A percentile compares a stretch with the other conserved stretches of the same genome.
phyloP scores from a whole-genome alignment of 2,329 filamentous ascomycete species.

The Arthrobotrys iridis region DNA sequence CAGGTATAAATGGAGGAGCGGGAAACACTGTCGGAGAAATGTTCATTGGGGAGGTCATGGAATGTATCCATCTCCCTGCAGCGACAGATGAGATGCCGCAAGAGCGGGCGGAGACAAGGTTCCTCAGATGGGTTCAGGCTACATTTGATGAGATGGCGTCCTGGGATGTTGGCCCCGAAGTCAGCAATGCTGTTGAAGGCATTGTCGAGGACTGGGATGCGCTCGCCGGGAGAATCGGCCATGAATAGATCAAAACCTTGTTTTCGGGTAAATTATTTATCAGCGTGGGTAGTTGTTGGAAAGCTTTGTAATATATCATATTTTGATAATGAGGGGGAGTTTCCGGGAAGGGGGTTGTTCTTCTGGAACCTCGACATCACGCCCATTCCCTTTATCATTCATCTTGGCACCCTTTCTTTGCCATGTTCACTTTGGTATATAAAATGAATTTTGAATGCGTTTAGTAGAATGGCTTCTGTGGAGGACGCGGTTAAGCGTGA shows the following conservation, averaged over 20 bases:
- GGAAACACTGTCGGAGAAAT: conserved; percentile 55
- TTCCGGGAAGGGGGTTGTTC: neutral
- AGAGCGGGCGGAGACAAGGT: conserved; percentile 57
- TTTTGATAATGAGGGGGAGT: neutral
- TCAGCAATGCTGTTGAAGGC: conserved; percentile 49
- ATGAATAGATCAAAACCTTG: conserved; percentile 19
- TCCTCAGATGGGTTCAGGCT: conserved; percentile 57
- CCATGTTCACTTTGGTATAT: neutral
- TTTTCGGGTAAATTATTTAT: no score
- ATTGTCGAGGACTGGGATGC: conserved; percentile 49
- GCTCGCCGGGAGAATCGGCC: conserved; percentile 8
- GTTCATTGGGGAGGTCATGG: conserved; percentile 55
- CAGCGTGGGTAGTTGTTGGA: no score
- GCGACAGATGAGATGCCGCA: conserved; percentile 54
- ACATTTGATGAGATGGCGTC: conserved; percentile 58
- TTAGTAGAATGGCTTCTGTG: no score
- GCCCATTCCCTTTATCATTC: no score
- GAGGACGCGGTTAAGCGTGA: neutral
- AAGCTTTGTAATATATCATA: no score
- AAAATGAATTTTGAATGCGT: neutral
- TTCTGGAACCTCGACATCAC: no score
- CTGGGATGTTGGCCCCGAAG: conserved; percentile 57
- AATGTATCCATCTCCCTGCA: conserved; percentile 53
- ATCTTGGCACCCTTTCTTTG: neutral
- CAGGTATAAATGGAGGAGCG: conserved; percentile 13